Base-by-base conservation (phyloP, 129 eudicot species). In the Flaveria robusta region DNA sequence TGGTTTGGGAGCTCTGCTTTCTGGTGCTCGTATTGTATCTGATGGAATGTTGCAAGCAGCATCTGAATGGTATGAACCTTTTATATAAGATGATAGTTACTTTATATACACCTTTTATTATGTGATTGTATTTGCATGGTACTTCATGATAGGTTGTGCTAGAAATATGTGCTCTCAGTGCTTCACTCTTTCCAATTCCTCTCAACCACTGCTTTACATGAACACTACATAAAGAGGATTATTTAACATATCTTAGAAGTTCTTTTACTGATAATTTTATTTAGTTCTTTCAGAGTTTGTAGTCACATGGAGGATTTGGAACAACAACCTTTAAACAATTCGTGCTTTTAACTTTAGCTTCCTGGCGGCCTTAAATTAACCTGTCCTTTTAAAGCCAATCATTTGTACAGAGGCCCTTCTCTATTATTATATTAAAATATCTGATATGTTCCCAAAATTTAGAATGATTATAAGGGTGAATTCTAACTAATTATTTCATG, bases 1-100 rank as follows among this genome's bases (percentile, higher is more conserved):
- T 81, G 99, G 99, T 77, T 81, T 95, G 86, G 99, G 99, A 86
- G 87, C 96, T 84, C 88, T 95, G 79, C 88, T 95, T 15, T 85
- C 94, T 26, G 99, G 99, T 68, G 96, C 99, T 79, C 99, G 81
- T 71, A 78, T 86, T 18, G 85, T 95, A 59, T 84, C 97, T 2
- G 99, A 95, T 78, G 94, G 87, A 60, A 95, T 95, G 99, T 69
- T 95, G 83, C 97, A 89, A 79, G 97, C 99, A 55, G 96, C 99
- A 54, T 78, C 99, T 34, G 97, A 91, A 80, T 86, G 99, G 99
- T 92, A 87, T 78, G 82, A 74, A 26, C 22, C 81, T 34, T 34
- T 34, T 34, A 34, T 34, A 34, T 34, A 66, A 47, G 73, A 50
- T 31, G 19, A 41, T 66, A 31, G 23, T 47, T 64, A 54, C 50